Conservation (phyloP, 1,284 basidiomycete species). For the Ustilago sp. region DNA sequence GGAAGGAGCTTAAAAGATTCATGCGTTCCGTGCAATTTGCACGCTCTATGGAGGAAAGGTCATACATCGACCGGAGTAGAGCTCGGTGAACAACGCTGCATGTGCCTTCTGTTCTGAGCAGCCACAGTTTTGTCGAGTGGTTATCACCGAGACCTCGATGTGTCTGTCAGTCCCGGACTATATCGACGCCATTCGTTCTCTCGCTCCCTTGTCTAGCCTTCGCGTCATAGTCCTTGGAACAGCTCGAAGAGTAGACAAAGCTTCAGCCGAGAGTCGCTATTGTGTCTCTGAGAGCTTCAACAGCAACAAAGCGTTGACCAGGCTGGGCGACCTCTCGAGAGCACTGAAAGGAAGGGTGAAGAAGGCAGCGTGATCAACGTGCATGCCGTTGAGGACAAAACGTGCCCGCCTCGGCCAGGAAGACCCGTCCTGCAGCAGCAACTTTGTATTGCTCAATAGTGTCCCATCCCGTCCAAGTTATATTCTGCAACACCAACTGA, state of each 20-base stretch:
- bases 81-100: slow-evolving; percentile 16
- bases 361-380: slow-evolving; percentile 19
- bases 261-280: background rate
- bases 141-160: slow-evolving; percentile 3
- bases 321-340: background rate
- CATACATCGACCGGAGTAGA: slow-evolving; percentile 2
- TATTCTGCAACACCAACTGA: background rate
- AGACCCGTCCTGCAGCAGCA: slow-evolving; percentile 29
- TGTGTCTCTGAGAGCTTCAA: background rate
- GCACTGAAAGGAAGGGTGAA: background rate
- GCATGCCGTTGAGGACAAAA: slow-evolving; percentile 23
- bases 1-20: slow-evolving; percentile 2
- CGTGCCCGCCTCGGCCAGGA: slow-evolving; percentile 30
- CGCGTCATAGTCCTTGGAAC: background rate
- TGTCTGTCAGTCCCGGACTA: background rate
- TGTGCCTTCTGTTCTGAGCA: background rate
- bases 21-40: background rate
- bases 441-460: slow-evolving; percentile 5
- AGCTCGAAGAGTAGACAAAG: background rate
- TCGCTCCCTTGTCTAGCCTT: background rate
- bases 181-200: background rate
- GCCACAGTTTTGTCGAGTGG: background rate
- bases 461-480: background rate
- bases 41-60: slow-evolving; percentile 5
- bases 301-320: background rate